These are phyloP conservation scores for Ceratobasidium sp. DNA, from an alignment of 1,284 basidiomycete species.

Conservation along the genomic window DNA sequence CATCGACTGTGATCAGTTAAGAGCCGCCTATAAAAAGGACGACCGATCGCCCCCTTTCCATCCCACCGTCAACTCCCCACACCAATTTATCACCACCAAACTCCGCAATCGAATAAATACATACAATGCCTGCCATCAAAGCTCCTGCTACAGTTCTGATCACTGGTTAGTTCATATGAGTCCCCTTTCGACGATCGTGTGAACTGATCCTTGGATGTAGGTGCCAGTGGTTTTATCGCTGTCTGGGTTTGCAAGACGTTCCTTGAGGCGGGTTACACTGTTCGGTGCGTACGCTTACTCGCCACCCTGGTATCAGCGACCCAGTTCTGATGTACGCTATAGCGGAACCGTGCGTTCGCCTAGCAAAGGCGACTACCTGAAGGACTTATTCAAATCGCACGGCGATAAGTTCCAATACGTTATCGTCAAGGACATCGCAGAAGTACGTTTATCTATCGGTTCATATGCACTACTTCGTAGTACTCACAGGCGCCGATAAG, in stretches of 20 bases:
- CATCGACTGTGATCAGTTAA: too few relatives aligned
- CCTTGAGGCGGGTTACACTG: conserved; percentile 48
- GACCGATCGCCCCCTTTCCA: too few relatives aligned
- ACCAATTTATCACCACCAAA: too few relatives aligned
- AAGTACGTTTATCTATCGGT: conserved; percentile 30
- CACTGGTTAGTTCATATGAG: conserved; percentile 37
- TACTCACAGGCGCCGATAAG: conserved; percentile 6
- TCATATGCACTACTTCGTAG: background rate
- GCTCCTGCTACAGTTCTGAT: conserved; percentile 51
- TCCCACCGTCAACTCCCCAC: too few relatives aligned
- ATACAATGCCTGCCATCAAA: conserved; percentile 48
- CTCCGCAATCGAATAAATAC: background rate
- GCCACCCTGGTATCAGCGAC: background rate
- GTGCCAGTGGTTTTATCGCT: conserved; percentile 50
- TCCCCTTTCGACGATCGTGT: too few relatives aligned
- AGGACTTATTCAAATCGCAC: conserved; percentile 47
- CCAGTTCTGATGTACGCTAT: background rate
- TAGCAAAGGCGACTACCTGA: conserved; percentile 50
- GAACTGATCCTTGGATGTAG: conserved; percentile 16
- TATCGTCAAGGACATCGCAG: conserved; percentile 50
- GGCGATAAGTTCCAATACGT: conserved; percentile 49
- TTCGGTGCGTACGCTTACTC: conserved; percentile 22
- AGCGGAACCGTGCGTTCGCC: conserved; percentile 49
- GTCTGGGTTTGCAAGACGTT: conserved; percentile 48
- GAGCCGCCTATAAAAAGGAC: too few relatives aligned